phyloP scores from a whole-genome alignment of 179 eudicot genomes.

The Nepenthes alata region DNA sequence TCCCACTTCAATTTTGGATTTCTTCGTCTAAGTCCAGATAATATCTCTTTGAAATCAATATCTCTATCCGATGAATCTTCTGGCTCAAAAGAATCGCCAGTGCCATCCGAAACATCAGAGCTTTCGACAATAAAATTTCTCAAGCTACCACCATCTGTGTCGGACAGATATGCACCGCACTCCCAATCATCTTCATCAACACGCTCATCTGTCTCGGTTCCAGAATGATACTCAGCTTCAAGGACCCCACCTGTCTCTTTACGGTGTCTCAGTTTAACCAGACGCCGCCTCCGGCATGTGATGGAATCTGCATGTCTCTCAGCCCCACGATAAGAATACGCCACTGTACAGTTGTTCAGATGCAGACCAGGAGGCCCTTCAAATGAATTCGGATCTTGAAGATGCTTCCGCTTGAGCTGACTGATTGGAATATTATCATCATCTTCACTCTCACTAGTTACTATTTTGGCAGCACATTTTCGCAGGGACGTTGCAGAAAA shows the following conservation, averaged over 20 bases:
- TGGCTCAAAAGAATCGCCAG: slow-evolving; percentile 17
- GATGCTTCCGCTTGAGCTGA: slow-evolving; percentile 18
- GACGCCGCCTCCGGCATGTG: slow-evolving; percentile 16
- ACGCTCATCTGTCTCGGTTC: slow-evolving; percentile 7
- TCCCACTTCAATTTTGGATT: slow-evolving; percentile 39
- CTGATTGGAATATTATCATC: slow-evolving; percentile 43
- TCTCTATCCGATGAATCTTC: slow-evolving; percentile 28
- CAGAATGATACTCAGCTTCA: slow-evolving; percentile 1
- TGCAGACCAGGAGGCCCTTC: slow-evolving; percentile 5
- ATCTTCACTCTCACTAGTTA: slow-evolving; percentile 31
- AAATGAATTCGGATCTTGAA: slow-evolving; percentile 4
- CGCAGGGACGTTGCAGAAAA: slow-evolving; percentile 16
- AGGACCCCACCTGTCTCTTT: slow-evolving; percentile 3
- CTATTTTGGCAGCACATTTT: slow-evolving; percentile 25
- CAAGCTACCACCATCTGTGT: slow-evolving; percentile 36
- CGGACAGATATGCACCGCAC: slow-evolving; percentile 18
- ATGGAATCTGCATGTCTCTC: not conserved
- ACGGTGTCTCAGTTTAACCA: slow-evolving; percentile 18
- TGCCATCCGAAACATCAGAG: slow-evolving; percentile 28
- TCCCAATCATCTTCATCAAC: slow-evolving; percentile 16
- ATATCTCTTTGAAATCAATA: slow-evolving; percentile 24
- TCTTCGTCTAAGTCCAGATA: slow-evolving; percentile 38
- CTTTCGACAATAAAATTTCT: slow-evolving; percentile 44
- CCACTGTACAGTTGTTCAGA: slow-evolving; percentile 1
- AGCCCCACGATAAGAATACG: slow-evolving; percentile 7